Evolutionary conservation across 2,329 filamentous ascomycete genomes (phyloP).

Genomic region (Ilyonectria mors-panacis): DNA sequence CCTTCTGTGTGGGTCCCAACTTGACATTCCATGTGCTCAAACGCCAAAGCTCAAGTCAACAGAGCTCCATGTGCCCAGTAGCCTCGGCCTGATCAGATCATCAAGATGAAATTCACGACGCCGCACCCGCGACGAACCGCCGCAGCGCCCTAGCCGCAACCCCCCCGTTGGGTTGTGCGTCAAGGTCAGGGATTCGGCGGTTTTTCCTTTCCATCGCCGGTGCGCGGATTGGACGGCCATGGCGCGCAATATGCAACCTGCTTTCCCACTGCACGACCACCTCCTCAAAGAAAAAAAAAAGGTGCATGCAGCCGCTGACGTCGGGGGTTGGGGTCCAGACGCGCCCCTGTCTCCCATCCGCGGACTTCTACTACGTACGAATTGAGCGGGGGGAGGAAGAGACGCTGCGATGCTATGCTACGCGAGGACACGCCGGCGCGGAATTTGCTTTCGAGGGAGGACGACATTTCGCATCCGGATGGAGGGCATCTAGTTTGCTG

Average conservation of each 20-base stretch:
- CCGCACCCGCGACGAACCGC: conserved; percentile 21
- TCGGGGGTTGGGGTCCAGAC: conserved; percentile 3
- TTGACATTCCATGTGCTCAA: conserved; percentile 1
- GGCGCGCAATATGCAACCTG: conserved; percentile 21
- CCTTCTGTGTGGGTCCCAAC: not conserved
- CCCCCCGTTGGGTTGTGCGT: conserved; percentile 10
- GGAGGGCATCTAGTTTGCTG: not conserved
- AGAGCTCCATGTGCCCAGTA: not conserved
- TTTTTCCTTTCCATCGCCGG: not conserved
- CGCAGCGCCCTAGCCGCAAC: conserved; percentile 18
- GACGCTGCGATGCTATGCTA: not conserved
- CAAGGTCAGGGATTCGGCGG: not conserved
- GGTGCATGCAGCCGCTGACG: conserved; percentile 28
- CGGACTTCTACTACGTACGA: not conserved
- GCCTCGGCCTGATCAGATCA: conserved; percentile 16
- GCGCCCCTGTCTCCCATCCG: not conserved
- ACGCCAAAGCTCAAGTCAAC: not conserved
- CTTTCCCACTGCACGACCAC: conserved; percentile 2
- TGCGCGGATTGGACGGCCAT: conserved; percentile 12
- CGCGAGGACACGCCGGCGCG: conserved; percentile 5
- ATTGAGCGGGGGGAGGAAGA: not conserved
- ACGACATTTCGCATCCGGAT: not conserved
- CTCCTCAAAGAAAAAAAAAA: not conserved
- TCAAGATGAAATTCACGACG: conserved; percentile 12
- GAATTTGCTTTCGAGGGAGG: not conserved